A percentile compares a stretch with the other conserved stretches of the same genome.
phyloP scores from a whole-genome alignment of 2,329 filamentous ascomycete genomes.

The Tolypocladium nubicola region DNA sequence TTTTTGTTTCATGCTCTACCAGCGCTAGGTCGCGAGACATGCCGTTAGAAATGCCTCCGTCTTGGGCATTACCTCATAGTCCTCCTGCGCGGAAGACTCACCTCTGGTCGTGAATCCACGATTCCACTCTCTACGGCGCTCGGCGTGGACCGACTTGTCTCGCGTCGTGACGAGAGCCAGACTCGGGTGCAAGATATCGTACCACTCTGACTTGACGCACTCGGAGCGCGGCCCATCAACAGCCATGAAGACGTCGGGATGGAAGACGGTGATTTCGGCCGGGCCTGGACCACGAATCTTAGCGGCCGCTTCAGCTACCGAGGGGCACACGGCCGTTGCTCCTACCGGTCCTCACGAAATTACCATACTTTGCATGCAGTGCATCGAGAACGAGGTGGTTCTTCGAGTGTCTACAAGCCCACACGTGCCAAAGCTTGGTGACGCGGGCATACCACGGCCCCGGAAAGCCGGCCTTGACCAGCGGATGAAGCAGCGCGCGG shows the following conservation, averaged over 20 bases:
- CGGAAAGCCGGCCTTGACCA: slow-evolving; percentile 20
- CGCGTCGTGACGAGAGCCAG: neutral
- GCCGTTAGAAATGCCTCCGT: neutral
- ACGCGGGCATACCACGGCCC: slow-evolving; percentile 24
- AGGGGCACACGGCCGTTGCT: neutral
- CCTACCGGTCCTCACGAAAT: slow-evolving; percentile 15
- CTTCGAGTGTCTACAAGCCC: slow-evolving; percentile 10
- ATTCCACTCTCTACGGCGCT: neutral
- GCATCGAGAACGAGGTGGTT: slow-evolving; percentile 12
- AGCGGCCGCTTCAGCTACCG: neutral
- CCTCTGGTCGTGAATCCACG: neutral
- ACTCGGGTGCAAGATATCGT: neutral
- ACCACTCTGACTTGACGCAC: slow-evolving; percentile 14
- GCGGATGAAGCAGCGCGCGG: slow-evolving; percentile 26
- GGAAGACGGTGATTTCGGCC: slow-evolving; percentile 13
- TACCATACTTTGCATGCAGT: slow-evolving; percentile 11
- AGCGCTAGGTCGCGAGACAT: neutral
- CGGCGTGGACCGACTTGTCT: neutral
- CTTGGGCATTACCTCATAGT: too few species aligned
- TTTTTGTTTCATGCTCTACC: neutral
- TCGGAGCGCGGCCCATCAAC: slow-evolving; percentile 12
- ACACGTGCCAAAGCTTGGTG: slow-evolving; percentile 25
- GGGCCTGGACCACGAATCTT: slow-evolving; percentile 6
- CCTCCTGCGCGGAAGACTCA: neutral
- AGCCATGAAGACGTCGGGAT: slow-evolving; percentile 12